Evolutionary conservation across 805 yeast genomes (phyloP).

Genomic region (Candida insectalens): DNA sequence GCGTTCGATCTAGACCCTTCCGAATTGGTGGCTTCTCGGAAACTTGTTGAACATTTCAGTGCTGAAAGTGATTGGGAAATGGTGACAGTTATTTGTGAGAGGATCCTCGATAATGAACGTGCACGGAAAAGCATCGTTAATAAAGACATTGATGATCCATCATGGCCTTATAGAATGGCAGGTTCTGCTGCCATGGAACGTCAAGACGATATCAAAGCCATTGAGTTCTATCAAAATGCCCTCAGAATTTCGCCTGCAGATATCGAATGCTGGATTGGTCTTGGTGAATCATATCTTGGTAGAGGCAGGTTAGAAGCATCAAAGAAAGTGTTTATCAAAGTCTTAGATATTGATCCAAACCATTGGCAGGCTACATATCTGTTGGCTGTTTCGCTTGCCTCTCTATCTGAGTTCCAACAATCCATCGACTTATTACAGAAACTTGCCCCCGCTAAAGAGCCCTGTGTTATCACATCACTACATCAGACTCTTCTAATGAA

Average conservation of each 20-base stretch:
- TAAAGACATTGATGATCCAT: constrained; percentile 23
- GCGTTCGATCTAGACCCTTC: constrained; percentile 82
- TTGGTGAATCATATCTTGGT: constrained; percentile 90
- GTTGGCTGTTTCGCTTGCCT: constrained; percentile 55
- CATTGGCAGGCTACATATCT: constrained; percentile 59
- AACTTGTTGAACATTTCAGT: constrained; percentile 64
- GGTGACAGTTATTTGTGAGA: constrained; percentile 63
- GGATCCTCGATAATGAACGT: constrained; percentile 55
- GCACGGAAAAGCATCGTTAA: constrained; percentile 39
- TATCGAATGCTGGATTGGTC: constrained; percentile 79
- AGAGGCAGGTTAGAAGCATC: constrained; percentile 88
- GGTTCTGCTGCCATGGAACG: constrained; percentile 70
- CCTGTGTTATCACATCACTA: constrained; percentile 39
- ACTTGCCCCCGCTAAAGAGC: constrained; percentile 27
- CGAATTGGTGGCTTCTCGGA: constrained; percentile 66
- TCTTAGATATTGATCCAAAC: constrained; percentile 40
- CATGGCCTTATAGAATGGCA: constrained; percentile 87
- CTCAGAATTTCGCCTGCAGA: constrained; percentile 60
- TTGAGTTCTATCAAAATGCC: constrained; percentile 83
- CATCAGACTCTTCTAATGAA: constrained; percentile 49
- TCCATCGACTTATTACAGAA: constrained; percentile 40
- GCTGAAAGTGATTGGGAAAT: constrained; percentile 69
- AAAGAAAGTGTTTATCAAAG: constrained; percentile 65
- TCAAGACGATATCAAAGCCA: constrained; percentile 68
- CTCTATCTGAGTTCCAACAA: constrained; percentile 54